These are phyloP conservation scores for Oryza meyeriana DNA, from an alignment of 176 grass and related monocot genomes.

Conservation along the genomic window DNA sequence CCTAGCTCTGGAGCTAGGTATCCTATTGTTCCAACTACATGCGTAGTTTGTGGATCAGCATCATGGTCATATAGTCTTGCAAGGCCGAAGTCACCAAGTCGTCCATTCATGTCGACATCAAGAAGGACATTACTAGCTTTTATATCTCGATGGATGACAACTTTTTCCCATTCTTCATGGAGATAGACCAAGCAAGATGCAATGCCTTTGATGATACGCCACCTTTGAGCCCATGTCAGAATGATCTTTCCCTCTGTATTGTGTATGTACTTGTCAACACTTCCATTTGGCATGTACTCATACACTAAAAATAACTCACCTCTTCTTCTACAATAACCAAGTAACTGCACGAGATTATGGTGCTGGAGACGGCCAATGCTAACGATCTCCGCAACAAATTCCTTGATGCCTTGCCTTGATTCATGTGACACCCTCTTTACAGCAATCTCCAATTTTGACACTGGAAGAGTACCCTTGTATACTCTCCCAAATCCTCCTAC, in stretches of 20 bases:
- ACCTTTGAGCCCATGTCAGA: constrained; percentile 30
- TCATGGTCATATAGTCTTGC: constrained; percentile 33
- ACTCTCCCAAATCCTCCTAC: no score
- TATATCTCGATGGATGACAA: constrained; percentile 34
- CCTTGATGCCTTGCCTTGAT: no score
- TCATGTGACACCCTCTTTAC: no score
- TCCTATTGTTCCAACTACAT: constrained; percentile 43
- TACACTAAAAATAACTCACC: no score
- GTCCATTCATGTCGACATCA: constrained; percentile 12
- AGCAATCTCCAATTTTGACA: no score
- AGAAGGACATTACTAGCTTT: constrained; percentile 41
- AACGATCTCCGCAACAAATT: no score
- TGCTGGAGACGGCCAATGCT: no score
- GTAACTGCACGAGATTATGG: no score
- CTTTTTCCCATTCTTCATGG: constrained; percentile 45
- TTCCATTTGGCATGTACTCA: constrained; percentile 31
- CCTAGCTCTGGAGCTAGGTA: constrained; percentile 40
- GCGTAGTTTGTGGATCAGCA: constrained; percentile 19
- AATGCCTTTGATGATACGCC: constrained; percentile 25
- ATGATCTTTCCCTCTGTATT: not conserved
- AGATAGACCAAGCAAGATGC: constrained; percentile 39
- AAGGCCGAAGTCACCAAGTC: constrained; percentile 41
- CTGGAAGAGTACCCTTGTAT: no score
- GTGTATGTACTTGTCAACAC: constrained; percentile 41
- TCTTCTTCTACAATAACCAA: no score